Evolutionary conservation across 495 filamentous ascomycete species (phyloP).

Genomic region (Penicillium desertorum): DNA sequence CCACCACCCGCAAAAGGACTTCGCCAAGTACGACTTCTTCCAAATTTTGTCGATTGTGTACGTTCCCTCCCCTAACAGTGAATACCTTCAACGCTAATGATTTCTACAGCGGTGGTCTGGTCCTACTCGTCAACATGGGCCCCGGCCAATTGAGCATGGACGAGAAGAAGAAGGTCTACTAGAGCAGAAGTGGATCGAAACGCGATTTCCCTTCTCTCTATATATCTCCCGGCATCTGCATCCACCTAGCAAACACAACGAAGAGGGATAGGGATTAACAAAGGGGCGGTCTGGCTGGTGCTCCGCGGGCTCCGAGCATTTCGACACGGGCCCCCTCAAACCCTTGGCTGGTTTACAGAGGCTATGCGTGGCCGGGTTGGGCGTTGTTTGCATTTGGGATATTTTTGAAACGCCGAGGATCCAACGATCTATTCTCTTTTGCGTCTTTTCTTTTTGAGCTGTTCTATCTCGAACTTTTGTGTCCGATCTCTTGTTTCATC

Average conservation of each 20-base stretch:
- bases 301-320: conserved; percentile 10
- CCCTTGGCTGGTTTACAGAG: conserved; percentile 1
- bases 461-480: conserved; percentile 12
- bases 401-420: conserved; percentile 7
- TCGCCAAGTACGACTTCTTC: conserved; percentile 99
- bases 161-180: conserved; percentile 99
- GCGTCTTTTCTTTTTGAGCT: conserved; percentile 6
- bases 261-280: conserved; percentile 1
- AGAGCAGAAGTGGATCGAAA: conserved; percentile 28
- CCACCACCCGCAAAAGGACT: conserved; percentile 98
- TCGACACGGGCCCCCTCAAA: neutral
- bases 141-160: conserved; percentile 96
- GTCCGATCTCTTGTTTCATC: neutral
- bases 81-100: conserved; percentile 19
- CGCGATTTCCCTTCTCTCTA: conserved; percentile 9
- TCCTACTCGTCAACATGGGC: conserved; percentile 97
- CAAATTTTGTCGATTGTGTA: conserved; percentile 98
- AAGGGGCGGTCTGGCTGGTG: neutral
- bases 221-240: conserved; percentile 17
- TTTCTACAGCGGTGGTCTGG: conserved; percentile 69
- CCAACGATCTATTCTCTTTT: conserved; percentile 3
- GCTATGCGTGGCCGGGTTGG: conserved; percentile 4
- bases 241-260: conserved; percentile 11
- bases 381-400: conserved; percentile 13
- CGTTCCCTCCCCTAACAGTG: conserved; percentile 28